Evolutionary conservation across 2,329 filamentous ascomycete genomes (phyloP).

Genomic region (Sporothrix brasiliensis): DNA sequence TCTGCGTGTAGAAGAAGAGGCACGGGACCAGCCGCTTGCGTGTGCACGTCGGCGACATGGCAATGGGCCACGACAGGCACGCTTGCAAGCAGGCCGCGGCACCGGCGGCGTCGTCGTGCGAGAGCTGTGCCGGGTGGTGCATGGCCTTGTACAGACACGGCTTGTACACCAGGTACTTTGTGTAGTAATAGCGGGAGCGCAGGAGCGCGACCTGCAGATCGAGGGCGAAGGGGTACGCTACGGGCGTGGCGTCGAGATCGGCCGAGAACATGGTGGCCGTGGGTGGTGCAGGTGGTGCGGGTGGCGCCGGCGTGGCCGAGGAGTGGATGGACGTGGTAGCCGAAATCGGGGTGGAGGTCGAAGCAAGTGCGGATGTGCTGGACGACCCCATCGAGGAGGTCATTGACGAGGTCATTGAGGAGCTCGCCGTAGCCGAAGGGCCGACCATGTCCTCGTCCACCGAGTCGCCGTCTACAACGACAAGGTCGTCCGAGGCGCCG

Average conservation of each 20-base stretch:
- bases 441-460: constrained; percentile 9
- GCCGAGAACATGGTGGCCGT: constrained; percentile 49
- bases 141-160: constrained; percentile 64
- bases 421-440: neutral
- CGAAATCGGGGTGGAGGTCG: neutral
- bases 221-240: constrained; percentile 55
- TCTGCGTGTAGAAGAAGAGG: constrained; percentile 65
- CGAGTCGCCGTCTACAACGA: neutral
- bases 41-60: constrained; percentile 58
- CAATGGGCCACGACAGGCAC: constrained; percentile 62
- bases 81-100: constrained; percentile 61
- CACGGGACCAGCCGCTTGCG: constrained; percentile 63
- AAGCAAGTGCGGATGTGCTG: neutral
- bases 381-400: neutral
- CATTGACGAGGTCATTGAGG: neutral
- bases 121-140: constrained; percentile 58
- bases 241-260: constrained; percentile 50
- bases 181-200: constrained; percentile 62
- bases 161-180: constrained; percentile 60
- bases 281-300: neutral
- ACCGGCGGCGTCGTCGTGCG: constrained; percentile 56
- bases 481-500: constrained; percentile 19
- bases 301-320: neutral
- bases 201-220: constrained; percentile 61
- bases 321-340: neutral